phyloP scores from a whole-genome alignment of 1,284 basidiomycete species.

The Sanghuangporus weigelae region DNA sequence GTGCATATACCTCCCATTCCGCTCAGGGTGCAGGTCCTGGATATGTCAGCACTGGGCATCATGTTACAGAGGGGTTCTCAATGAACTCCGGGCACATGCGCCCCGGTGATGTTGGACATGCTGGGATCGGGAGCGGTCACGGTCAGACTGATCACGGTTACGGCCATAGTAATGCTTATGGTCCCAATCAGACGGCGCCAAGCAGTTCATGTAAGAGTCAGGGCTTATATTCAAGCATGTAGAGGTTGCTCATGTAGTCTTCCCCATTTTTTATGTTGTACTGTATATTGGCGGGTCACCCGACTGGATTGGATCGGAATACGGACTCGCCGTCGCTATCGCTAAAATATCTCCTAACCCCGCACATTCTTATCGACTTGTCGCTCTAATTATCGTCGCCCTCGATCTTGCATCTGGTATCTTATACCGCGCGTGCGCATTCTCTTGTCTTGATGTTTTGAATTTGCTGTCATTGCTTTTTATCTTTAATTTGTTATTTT shows the following conservation, averaged over 20 bases:
- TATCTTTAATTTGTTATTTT: not conserved
- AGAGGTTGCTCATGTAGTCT: conserved; percentile 9
- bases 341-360: not conserved
- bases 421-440: not conserved
- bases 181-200: not conserved
- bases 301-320: not conserved
- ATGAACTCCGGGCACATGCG: not conserved
- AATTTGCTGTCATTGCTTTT: not conserved
- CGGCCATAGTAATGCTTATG: not conserved
- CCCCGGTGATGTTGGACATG: not conserved
- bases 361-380: not conserved
- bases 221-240: conserved; percentile 7
- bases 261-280: conserved; percentile 3
- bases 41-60: not conserved
- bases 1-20: not conserved
- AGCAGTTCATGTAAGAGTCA: conserved; percentile 10
- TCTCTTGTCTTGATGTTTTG: conserved; percentile 4
- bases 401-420: not conserved
- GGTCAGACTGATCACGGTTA: not conserved
- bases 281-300: not conserved
- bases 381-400: not conserved
- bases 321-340: not conserved
- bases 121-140: not conserved
- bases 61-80: not conserved
- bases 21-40: not conserved